phyloP scores from a whole-genome alignment of 1,284 basidiomycete species.

The Leccinum huronense region DNA sequence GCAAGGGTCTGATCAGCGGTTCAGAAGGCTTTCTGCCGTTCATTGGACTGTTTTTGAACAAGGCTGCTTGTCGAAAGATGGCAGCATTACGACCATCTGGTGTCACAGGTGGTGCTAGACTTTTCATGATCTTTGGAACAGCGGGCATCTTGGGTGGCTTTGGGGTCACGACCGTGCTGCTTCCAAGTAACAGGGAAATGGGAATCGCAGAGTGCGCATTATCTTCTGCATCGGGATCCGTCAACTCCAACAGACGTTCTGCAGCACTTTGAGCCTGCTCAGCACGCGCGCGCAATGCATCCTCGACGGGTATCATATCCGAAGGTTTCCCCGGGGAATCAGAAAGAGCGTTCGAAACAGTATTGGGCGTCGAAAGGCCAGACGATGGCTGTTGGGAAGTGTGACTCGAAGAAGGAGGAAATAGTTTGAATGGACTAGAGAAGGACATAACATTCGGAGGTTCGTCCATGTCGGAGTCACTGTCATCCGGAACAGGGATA shows the following conservation, averaged over 20 bases:
- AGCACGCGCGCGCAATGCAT: constrained; percentile 78
- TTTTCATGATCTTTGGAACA: constrained; percentile 30
- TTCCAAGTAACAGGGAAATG: constrained; percentile 51
- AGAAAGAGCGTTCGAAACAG: constrained; percentile 56
- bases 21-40: constrained; percentile 45
- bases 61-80: constrained; percentile 70
- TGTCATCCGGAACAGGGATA: constrained; percentile 71
- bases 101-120: constrained; percentile 48
- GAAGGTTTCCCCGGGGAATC: constrained; percentile 46
- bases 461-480: constrained; percentile 60
- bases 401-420: constrained; percentile 35
- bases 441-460: constrained; percentile 67
- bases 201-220: constrained; percentile 53
- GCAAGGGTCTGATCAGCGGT: constrained; percentile 64
- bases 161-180: constrained; percentile 39
- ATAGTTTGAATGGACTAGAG: constrained; percentile 62
- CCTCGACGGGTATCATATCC: constrained; percentile 59
- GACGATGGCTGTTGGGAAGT: constrained; percentile 43
- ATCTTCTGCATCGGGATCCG: constrained; percentile 68
- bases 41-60: constrained; percentile 73
- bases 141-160: constrained; percentile 35
- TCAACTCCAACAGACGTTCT: constrained; percentile 74
- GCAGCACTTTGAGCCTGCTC: constrained; percentile 89
- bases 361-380: constrained; percentile 47
- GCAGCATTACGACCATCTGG: constrained; percentile 57